Conservation (phyloP, 208 protist species). For the Leishmania gerbilli region DNA sequence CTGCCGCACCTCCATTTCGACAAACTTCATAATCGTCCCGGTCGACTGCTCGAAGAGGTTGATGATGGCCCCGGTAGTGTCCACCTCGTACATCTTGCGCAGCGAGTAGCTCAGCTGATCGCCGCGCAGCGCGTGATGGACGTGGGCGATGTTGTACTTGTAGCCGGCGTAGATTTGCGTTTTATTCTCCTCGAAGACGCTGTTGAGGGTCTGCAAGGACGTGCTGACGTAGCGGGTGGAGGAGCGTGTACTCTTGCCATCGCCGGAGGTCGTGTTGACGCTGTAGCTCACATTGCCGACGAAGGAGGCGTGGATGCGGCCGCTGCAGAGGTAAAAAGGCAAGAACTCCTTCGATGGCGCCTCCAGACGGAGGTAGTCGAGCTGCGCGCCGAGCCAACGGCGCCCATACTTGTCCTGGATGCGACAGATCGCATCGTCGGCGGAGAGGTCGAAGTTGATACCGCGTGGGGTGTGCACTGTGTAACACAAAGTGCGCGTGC, state of each 20-base stretch:
- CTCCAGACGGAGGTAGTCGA: conserved; percentile 59
- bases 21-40: conserved; percentile 52
- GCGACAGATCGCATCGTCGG: conserved; percentile 47
- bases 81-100: conserved; percentile 57
- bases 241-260: conserved; percentile 28
- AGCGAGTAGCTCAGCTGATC: conserved; percentile 59
- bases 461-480: conserved; percentile 74
- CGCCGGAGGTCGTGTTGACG: conserved; percentile 18
- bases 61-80: conserved; percentile 70
- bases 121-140: conserved; percentile 61
- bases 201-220: conserved; percentile 55
- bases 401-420: conserved; percentile 62
- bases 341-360: conserved; percentile 79
- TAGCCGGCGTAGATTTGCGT: conserved; percentile 90
- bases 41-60: conserved; percentile 92
- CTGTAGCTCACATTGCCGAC: conserved; percentile 59
- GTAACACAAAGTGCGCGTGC: conserved; percentile 25
- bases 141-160: conserved; percentile 89
- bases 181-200: conserved; percentile 66
- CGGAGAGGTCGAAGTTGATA: conserved; percentile 57
- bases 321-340: conserved; percentile 86
- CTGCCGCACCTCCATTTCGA: conserved; percentile 50
- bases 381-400: conserved; percentile 69
- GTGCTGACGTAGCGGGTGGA: conserved; percentile 43
- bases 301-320: conserved; percentile 56